Conservation (phyloP, 2,329 filamentous ascomycete species). For the Penicillium sp. region DNA sequence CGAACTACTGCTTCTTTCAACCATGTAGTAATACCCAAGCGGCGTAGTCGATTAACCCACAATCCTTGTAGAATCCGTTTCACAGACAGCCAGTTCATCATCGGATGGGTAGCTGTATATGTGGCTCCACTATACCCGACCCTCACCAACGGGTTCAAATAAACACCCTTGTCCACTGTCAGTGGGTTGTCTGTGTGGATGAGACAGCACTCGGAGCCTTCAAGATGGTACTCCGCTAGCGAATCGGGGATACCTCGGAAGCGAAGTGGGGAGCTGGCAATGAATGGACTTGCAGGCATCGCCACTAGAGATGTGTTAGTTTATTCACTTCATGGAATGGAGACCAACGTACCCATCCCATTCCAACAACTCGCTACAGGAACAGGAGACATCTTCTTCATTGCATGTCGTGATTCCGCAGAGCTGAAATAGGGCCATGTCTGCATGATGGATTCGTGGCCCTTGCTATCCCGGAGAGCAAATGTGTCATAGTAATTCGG, state of each 20-base stretch:
- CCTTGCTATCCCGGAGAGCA: conserved; percentile 65
- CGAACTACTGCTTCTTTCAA: conserved; percentile 29
- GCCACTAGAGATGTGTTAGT: conserved; percentile 20
- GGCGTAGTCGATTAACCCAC: conserved; percentile 57
- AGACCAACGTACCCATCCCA: conserved; percentile 51
- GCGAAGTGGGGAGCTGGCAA: conserved; percentile 42
- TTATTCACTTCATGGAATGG: neutral
- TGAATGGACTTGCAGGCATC: conserved; percentile 25
- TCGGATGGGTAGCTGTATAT: conserved; percentile 24
- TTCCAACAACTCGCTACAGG: conserved; percentile 68
- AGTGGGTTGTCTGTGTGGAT: conserved; percentile 41
- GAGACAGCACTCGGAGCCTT: conserved; percentile 77
- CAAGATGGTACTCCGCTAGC: conserved; percentile 55
- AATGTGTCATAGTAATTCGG: conserved; percentile 72
- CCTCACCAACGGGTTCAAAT: conserved; percentile 41
- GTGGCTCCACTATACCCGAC: conserved; percentile 36
- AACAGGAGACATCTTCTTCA: conserved; percentile 53
- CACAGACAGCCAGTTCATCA: conserved; percentile 47
- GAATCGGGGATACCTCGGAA: conserved; percentile 65
- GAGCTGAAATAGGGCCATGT: conserved; percentile 64
- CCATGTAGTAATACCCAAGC: conserved; percentile 43
- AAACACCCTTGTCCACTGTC: conserved; percentile 32
- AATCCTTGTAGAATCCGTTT: conserved; percentile 52
- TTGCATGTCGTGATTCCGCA: conserved; percentile 50
- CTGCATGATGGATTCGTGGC: conserved; percentile 60